phyloP scores from a whole-genome alignment of 495 filamentous ascomycete species.

The Polyplosphaeria fusca region DNA sequence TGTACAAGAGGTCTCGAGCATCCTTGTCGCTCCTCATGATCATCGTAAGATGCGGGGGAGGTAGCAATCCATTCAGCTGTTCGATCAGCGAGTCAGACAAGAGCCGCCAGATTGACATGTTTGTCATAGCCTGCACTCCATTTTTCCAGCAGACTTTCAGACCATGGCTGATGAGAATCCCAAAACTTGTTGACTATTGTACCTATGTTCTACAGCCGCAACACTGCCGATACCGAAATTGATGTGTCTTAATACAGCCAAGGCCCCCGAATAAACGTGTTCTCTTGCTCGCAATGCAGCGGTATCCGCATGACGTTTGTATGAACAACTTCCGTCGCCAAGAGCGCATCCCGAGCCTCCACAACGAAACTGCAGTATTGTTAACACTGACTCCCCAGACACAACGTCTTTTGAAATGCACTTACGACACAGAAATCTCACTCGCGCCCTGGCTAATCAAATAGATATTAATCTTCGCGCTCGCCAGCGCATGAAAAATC shows the following conservation, averaged over 20 bases:
- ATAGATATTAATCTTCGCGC: slow-evolving; percentile 42
- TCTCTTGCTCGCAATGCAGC: slow-evolving; percentile 19
- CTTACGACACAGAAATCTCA: slow-evolving; percentile 46
- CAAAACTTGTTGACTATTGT: too few relatives aligned
- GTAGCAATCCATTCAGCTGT: too few relatives aligned
- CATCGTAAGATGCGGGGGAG: too few relatives aligned
- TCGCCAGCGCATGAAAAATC: slow-evolving; percentile 43
- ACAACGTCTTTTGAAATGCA: not conserved
- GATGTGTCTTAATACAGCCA: slow-evolving; percentile 11
- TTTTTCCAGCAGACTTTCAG: too few relatives aligned
- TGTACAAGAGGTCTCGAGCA: too few relatives aligned
- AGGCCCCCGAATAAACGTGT: slow-evolving; percentile 15
- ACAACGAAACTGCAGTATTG: slow-evolving; percentile 39
- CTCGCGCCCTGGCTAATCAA: slow-evolving; percentile 46
- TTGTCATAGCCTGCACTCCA: too few relatives aligned
- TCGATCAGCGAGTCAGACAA: too few relatives aligned
- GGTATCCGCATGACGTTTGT: slow-evolving; percentile 45
- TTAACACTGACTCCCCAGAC: not conserved
- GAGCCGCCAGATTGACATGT: too few relatives aligned
- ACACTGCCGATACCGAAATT: not conserved
- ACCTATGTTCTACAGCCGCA: not conserved
- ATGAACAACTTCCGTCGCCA: slow-evolving; percentile 45
- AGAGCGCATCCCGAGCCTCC: slow-evolving; percentile 39
- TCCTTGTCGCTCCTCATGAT: too few relatives aligned
- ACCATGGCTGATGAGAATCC: too few relatives aligned